Percentiles rank a stretch among this genome's conserved stretches.
These are phyloP conservation scores for Aspergillus haitiensis DNA, from an alignment of 495 filamentous ascomycete species.

Conservation along the genomic window DNA sequence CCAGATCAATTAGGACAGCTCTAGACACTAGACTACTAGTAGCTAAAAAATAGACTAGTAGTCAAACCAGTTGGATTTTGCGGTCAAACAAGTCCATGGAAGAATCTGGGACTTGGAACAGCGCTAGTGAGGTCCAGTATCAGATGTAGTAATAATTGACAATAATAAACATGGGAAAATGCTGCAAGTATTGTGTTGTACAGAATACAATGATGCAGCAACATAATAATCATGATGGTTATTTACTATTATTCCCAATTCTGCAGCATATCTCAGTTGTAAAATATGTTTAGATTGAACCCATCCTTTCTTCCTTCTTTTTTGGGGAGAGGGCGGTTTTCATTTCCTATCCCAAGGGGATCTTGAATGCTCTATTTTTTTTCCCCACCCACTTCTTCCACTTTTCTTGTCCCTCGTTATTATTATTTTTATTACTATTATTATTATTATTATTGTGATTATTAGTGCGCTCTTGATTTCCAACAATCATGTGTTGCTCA, in stretches of 20 bases:
- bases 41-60: neutral
- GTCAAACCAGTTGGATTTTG: constrained; percentile 21
- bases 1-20: constrained; percentile 29
- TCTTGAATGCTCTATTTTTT: constrained; percentile 1
- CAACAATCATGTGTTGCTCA: constrained; percentile 17
- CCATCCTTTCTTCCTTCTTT: constrained; percentile 1
- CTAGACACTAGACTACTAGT: constrained; percentile 16
- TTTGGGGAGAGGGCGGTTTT: neutral
- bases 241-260: constrained; percentile 4
- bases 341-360: neutral
- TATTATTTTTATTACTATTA: neutral
- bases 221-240: neutral
- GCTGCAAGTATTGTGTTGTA: neutral
- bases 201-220: constrained; percentile 9
- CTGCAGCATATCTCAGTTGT: constrained; percentile 9
- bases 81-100: constrained; percentile 31
- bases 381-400: constrained; percentile 1
- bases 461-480: constrained; percentile 9
- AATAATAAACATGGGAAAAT: constrained; percentile 17
- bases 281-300: neutral
- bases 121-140: constrained; percentile 28
- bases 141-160: constrained; percentile 33
- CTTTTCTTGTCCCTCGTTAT: neutral
- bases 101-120: constrained; percentile 19
- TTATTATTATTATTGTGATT: constrained; percentile 10